These are phyloP conservation scores for Cytospora piceicola DNA, from an alignment of 2,329 filamentous ascomycete species.

Conservation along the genomic window DNA sequence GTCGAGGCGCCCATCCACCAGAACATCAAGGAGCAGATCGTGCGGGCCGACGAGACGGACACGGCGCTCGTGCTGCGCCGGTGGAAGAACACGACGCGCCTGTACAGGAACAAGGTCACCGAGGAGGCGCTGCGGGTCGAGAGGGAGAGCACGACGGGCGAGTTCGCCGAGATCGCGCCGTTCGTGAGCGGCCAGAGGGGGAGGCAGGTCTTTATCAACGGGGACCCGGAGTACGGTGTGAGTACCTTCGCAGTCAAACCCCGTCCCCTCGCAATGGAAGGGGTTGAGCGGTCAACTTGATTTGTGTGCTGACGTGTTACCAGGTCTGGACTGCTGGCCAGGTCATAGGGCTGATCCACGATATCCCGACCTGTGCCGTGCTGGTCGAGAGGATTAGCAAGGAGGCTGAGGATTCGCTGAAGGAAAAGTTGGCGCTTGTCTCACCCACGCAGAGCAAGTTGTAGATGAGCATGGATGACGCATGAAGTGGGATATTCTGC, in stretches of 20 bases:
- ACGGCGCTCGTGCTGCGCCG: constrained; percentile 85
- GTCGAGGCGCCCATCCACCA: constrained; percentile 88
- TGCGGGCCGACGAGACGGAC: constrained; percentile 85
- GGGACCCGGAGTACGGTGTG: constrained; percentile 88
- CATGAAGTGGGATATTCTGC: neutral
- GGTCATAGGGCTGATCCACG: constrained; percentile 86
- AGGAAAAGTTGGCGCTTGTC: constrained; percentile 57
- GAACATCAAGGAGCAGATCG: constrained; percentile 93
- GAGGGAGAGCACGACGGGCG: constrained; percentile 77
- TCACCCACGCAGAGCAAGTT: constrained; percentile 63
- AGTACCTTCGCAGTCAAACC: constrained; percentile 46
- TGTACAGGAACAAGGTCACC: constrained; percentile 91
- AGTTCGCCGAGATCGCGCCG: constrained; percentile 87
- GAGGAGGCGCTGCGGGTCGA: constrained; percentile 82
- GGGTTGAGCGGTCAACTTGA: neutral
- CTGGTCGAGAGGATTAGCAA: constrained; percentile 75
- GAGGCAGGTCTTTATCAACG: constrained; percentile 87
- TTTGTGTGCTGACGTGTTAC: neutral
- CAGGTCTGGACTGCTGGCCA: constrained; percentile 97
- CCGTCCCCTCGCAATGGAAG: no score
- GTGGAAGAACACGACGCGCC: constrained; percentile 89
- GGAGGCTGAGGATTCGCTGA: constrained; percentile 71
- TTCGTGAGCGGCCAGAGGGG: constrained; percentile 90
- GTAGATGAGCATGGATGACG: constrained; percentile 41
- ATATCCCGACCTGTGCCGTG: constrained; percentile 75